Percentiles rank a stretch among this genome's conserved stretches.
phyloP scores from a whole-genome alignment of 2,329 filamentous ascomycete genomes.

The Xylaria sp. region DNA sequence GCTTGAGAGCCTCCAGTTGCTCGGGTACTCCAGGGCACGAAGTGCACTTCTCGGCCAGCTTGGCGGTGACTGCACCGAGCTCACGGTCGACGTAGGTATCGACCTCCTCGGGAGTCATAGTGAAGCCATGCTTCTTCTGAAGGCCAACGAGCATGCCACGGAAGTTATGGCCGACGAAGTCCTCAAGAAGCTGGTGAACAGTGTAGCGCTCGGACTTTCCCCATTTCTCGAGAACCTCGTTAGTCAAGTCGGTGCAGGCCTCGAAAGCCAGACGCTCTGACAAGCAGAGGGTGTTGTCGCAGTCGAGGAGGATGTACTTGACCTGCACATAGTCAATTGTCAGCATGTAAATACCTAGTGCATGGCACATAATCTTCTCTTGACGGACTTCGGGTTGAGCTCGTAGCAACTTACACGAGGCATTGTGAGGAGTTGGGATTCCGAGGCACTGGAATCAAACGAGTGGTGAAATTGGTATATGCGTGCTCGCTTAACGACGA shows the following conservation, averaged over 20 bases:
- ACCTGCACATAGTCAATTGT: conserved; percentile 54
- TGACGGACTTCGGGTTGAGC: neutral
- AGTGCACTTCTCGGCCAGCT: conserved; percentile 69
- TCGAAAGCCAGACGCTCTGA: conserved; percentile 80
- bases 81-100: conserved; percentile 73
- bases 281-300: conserved; percentile 80
- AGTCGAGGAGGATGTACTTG: conserved; percentile 70
- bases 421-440: conserved; percentile 45
- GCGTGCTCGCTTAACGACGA: conserved; percentile 7
- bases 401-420: conserved; percentile 48
- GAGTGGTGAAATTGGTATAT: conserved; percentile 1
- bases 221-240: conserved; percentile 74
- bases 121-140: conserved; percentile 74
- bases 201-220: conserved; percentile 72
- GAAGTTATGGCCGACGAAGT: conserved; percentile 84
- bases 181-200: conserved; percentile 72
- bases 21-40: conserved; percentile 69
- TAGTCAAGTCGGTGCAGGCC: conserved; percentile 78
- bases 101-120: conserved; percentile 68
- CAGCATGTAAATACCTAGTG: conserved; percentile 25
- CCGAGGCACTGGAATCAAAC: conserved; percentile 4
- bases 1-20: conserved; percentile 67
- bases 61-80: conserved; percentile 75
- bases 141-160: conserved; percentile 77
- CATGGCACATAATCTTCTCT: neutral